phyloP scores from a whole-genome alignment of 2,329 filamentous ascomycete genomes.

The Fusarium sp. region DNA sequence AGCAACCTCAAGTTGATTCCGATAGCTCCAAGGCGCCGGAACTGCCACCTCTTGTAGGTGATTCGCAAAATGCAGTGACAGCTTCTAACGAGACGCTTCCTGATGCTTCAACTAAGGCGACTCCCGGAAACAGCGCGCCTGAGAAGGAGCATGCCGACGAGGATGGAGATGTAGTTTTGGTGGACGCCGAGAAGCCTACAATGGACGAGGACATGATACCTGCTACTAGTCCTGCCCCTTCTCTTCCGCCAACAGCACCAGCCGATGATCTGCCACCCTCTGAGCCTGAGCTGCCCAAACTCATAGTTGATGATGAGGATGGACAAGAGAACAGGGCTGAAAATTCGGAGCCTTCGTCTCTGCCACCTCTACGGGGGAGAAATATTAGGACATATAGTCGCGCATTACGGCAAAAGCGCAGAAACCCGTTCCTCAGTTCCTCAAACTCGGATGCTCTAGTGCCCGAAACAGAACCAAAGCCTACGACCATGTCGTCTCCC shows the following conservation, averaged over 20 bases:
- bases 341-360: conserved; percentile 49
- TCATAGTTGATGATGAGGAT: conserved; percentile 45
- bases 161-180: conserved; percentile 23
- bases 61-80: conserved; percentile 46
- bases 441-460: conserved; percentile 48
- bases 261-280: conserved; percentile 41
- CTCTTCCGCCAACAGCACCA: conserved; percentile 47
- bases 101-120: conserved; percentile 54
- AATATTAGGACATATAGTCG: conserved; percentile 45
- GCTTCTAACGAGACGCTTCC: conserved; percentile 47
- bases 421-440: conserved; percentile 51
- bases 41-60: conserved; percentile 38
- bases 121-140: conserved; percentile 46
- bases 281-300: conserved; percentile 55
- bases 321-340: conserved; percentile 16
- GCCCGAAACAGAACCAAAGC: conserved; percentile 27
- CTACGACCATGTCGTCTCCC: conserved; percentile 32
- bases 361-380: conserved; percentile 43
- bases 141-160: conserved; percentile 23
- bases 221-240: conserved; percentile 56
- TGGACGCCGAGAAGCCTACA: conserved; percentile 31
- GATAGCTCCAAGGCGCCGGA: conserved; percentile 26
- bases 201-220: conserved; percentile 57
- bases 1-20: background rate
- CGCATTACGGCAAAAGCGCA: conserved; percentile 34